A percentile compares a stretch with the other conserved stretches of the same genome.
phyloP scores from a whole-genome alignment of 768 basidiomycete species.

The Pulveroboletus sp. region DNA sequence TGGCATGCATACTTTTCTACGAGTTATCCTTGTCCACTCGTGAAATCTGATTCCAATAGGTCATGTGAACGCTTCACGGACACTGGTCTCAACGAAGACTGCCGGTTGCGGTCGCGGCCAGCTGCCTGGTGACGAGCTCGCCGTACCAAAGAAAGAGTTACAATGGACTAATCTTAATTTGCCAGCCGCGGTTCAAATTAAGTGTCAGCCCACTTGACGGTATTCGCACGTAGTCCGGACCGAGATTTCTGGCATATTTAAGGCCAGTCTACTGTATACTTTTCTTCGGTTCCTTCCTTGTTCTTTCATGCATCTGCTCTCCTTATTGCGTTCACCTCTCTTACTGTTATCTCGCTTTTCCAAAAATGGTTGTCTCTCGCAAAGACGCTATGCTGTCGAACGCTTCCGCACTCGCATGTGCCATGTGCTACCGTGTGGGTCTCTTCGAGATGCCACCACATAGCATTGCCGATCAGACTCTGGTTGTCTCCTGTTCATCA shows the following conservation, averaged over 20 bases:
- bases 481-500: not conserved
- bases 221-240: not conserved
- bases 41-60: not conserved
- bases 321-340: not conserved
- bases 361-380: conserved; percentile 3
- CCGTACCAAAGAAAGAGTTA: not conserved
- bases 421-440: not conserved
- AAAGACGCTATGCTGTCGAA: not conserved
- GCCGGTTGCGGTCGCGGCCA: not conserved
- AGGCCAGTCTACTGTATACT: not conserved
- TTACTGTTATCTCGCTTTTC: not conserved
- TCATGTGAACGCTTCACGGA: not conserved
- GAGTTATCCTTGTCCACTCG: not conserved
- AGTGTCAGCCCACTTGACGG: too few species aligned
- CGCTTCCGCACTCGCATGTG: not conserved
- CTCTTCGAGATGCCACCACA: not conserved
- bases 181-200: too few species aligned
- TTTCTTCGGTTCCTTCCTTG: not conserved
- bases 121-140: not conserved
- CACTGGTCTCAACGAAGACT: not conserved
- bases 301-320: not conserved
- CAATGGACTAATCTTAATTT: too few species aligned
- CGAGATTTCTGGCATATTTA: conserved; percentile 3
- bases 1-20: not conserved
- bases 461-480: not conserved